Evolutionary conservation across 73 alveolate genomes (phyloP).

Genomic region (Paramecium biaurelia): DNA sequence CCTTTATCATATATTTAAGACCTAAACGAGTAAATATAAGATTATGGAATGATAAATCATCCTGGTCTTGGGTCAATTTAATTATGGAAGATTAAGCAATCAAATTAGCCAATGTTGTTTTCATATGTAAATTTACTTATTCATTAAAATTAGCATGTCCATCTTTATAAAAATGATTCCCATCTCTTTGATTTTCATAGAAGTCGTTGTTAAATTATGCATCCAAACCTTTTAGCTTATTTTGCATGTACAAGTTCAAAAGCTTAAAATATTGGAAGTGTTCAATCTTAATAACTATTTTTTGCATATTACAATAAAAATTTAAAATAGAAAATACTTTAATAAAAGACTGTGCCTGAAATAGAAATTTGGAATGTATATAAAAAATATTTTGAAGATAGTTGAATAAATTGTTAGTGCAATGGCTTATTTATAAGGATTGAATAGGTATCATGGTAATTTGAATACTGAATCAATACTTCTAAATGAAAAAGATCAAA

Average conservation of each 20-base stretch:
- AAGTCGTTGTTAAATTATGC: not conserved
- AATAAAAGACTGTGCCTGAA: not conserved
- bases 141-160: not conserved
- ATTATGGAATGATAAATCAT: not conserved
- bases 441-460: not conserved
- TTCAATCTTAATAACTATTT: not conserved
- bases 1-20: not conserved
- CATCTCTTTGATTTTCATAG: not conserved
- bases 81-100: not conserved
- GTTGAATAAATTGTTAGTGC: not conserved
- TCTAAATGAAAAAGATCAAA: not conserved
- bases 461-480: not conserved
- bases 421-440: not conserved
- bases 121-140: not conserved
- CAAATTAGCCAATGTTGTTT: not conserved
- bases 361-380: not conserved
- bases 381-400: not conserved
- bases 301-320: not conserved
- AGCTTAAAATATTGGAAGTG: not conserved
- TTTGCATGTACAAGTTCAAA: not conserved
- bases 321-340: not conserved
- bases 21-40: not conserved
- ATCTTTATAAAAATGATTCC: not conserved
- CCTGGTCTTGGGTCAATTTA: not conserved
- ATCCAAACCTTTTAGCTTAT: not conserved